Conservation (phyloP, 805 yeast genomes). For the Wickerhamomyces pijperi region DNA sequence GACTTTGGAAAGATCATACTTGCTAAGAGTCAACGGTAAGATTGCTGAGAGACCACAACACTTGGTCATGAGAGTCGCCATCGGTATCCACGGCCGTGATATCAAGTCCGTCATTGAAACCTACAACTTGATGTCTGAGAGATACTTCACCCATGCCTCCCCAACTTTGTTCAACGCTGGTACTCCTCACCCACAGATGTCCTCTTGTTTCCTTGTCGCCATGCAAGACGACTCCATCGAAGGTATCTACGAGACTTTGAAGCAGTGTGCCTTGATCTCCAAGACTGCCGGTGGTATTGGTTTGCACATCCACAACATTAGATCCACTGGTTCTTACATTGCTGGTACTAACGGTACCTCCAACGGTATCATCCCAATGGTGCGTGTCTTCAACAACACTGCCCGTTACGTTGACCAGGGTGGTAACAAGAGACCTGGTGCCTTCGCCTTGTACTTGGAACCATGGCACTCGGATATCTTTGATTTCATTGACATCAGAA, state of each 20-base stretch:
- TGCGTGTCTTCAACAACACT: conserved; percentile 88
- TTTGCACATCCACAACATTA: conserved; percentile 75
- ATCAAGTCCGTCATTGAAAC: conserved; percentile 66
- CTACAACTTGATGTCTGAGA: conserved; percentile 76
- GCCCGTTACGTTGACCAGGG: conserved; percentile 98
- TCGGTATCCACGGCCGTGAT: conserved; percentile 77
- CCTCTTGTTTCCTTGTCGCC: conserved; percentile 86
- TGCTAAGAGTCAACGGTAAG: conserved; percentile 48
- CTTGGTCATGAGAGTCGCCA: conserved; percentile 80
- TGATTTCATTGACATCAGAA: conserved; percentile 77
- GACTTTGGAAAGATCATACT: conserved; percentile 79
- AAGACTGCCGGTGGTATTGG: conserved; percentile 97
- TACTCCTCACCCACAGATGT: conserved; percentile 71
- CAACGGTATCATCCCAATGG: conserved; percentile 89
- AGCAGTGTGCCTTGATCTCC: conserved; percentile 82
- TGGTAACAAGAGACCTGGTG: conserved; percentile 97
- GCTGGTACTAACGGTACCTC: conserved; percentile 91
- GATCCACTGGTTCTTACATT: conserved; percentile 83
- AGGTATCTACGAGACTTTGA: conserved; percentile 84
- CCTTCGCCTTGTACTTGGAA: conserved; percentile 86
- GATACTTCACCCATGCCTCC: conserved; percentile 87
- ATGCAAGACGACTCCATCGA: conserved; percentile 94
- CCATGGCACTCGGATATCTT: conserved; percentile 96
- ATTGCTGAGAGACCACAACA: conserved; percentile 89
- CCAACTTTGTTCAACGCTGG: conserved; percentile 97